These are phyloP conservation scores for Saturnispora quitensis DNA, from an alignment of 805 yeast species.

Conservation along the genomic window DNA sequence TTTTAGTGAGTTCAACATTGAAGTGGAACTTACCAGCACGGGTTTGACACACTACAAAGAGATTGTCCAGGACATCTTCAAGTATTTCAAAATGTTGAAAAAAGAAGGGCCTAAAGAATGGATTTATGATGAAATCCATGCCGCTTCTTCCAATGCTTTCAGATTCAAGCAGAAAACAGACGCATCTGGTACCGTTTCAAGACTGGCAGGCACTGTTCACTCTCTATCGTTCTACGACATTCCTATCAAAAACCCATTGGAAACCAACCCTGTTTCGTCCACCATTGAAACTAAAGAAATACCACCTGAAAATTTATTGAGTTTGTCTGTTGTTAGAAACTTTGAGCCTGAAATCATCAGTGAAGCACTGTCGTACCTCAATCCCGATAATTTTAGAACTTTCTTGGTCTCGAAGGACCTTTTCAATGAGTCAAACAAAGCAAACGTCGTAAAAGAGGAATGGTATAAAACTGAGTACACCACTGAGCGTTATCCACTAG, in stretches of 20 bases:
- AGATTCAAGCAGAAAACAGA: constrained; percentile 71
- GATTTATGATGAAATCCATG: constrained; percentile 70
- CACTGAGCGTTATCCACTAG: constrained; percentile 29
- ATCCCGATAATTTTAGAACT: constrained; percentile 51
- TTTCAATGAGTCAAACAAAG: constrained; percentile 34
- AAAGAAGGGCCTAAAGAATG: constrained; percentile 60
- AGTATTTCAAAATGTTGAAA: constrained; percentile 58
- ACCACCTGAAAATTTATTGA: constrained; percentile 58
- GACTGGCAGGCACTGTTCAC: constrained; percentile 24
- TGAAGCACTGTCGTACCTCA: constrained; percentile 41
- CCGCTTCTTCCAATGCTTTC: constrained; percentile 60
- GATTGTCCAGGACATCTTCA: constrained; percentile 53
- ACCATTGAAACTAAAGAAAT: constrained; percentile 25
- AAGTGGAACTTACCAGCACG: constrained; percentile 63
- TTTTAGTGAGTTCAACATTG: constrained; percentile 56
- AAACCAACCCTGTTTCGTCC: constrained; percentile 4
- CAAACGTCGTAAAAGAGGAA: constrained; percentile 44
- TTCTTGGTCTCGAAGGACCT: constrained; percentile 41
- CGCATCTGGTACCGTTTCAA: constrained; percentile 65
- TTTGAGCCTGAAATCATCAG: constrained; percentile 48
- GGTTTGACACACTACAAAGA: constrained; percentile 61
- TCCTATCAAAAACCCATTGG: constrained; percentile 13
- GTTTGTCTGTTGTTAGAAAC: constrained; percentile 43
- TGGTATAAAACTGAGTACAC: constrained; percentile 90
- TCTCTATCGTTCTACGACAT: constrained; percentile 19